phyloP scores from a whole-genome alignment of 31 red algal species.

The Endocladia muricata region DNA sequence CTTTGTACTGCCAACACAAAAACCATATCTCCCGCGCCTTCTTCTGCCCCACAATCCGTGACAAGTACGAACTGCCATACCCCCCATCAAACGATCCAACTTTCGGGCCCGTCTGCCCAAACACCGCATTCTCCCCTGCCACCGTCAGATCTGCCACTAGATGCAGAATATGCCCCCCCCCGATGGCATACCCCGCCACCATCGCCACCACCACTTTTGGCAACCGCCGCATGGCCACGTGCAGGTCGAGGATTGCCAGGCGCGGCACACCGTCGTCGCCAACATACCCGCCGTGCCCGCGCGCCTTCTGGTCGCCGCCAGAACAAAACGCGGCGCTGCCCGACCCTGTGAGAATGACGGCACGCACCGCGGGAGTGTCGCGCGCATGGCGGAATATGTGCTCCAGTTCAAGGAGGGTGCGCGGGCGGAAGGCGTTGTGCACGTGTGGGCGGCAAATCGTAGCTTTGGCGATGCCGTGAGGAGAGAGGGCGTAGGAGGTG shows the following conservation, averaged over 20 bases:
- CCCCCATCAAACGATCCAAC: constrained; percentile 92
- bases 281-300: constrained; percentile 76
- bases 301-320: constrained; percentile 76
- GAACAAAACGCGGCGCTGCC: constrained; percentile 78
- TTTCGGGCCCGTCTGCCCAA: constrained; percentile 84
- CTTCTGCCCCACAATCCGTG: constrained; percentile 84
- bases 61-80: constrained; percentile 64
- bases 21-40: constrained; percentile 88
- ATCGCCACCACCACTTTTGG: constrained; percentile 93
- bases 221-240: constrained; percentile 69
- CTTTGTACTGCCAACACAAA: constrained; percentile 75
- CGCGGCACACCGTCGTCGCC: constrained; percentile 64
- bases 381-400: constrained; percentile 51
- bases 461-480: constrained; percentile 62
- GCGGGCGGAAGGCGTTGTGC: constrained; percentile 85
- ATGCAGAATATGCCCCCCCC: constrained; percentile 91
- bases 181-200: constrained; percentile 92
- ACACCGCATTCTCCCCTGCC: constrained; percentile 83
- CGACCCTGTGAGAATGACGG: constrained; percentile 75
- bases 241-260: constrained; percentile 75
- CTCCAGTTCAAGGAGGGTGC: constrained; percentile 65
- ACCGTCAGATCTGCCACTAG: constrained; percentile 88
- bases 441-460: constrained; percentile 71
- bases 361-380: constrained; percentile 56
- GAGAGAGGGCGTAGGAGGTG: neutral